Evolutionary conservation across 495 filamentous ascomycete species (phyloP).

Genomic region (Daldinia concentrica): DNA sequence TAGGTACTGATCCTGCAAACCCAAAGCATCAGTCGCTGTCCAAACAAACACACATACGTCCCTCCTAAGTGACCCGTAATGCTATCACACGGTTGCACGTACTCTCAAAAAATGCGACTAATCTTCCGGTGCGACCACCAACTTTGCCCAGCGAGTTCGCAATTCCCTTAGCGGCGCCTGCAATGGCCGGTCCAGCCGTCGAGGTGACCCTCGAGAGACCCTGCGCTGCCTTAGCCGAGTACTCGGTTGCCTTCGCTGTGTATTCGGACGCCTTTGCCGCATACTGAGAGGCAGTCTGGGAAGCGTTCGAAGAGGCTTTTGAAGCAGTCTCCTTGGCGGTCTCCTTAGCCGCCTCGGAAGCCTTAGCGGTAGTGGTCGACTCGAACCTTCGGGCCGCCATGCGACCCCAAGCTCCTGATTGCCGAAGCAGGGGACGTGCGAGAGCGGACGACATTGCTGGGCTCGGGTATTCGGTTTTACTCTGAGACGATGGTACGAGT

Average conservation of each 20-base stretch:
- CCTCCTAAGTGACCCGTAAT: conserved; percentile 6
- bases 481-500: conserved; percentile 45
- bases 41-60: conserved; percentile 6
- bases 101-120: conserved; percentile 88
- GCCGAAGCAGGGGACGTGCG: conserved; percentile 50
- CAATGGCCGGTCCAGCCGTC: conserved; percentile 79
- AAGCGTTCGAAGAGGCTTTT: conserved; percentile 36
- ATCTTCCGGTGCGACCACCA: conserved; percentile 83
- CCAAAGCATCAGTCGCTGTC: conserved; percentile 43
- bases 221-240: conserved; percentile 79
- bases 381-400: conserved; percentile 60
- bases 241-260: conserved; percentile 68
- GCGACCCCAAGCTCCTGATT: conserved; percentile 52
- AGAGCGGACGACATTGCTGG: conserved; percentile 43
- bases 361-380: conserved; percentile 52
- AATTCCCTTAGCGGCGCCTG: conserved; percentile 71
- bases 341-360: conserved; percentile 32
- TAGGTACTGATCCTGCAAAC: conserved; percentile 79
- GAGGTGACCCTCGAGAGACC: conserved; percentile 85
- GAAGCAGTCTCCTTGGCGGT: not conserved
- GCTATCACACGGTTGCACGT: conserved; percentile 53
- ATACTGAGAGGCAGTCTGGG: conserved; percentile 65
- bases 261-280: conserved; percentile 72
- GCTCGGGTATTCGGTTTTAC: conserved; percentile 28
- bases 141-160: conserved; percentile 74